Conservation (phyloP, 495 filamentous ascomycete species). For the Penicillium paradoxum region DNA sequence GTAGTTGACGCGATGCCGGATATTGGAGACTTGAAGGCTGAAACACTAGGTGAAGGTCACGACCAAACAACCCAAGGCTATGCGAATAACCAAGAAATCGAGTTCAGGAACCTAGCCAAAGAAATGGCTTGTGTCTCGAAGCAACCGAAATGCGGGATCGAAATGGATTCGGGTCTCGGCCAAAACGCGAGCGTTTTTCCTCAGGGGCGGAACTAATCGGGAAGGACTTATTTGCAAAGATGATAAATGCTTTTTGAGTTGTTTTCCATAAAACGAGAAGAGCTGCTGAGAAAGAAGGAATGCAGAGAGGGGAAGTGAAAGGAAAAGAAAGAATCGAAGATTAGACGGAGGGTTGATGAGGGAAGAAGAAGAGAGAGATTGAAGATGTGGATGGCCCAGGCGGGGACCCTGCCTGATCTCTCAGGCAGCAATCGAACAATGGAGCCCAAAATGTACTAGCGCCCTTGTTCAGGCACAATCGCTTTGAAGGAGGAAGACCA, state of each 20-base stretch:
- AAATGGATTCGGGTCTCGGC: conserved; percentile 17
- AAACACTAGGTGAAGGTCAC: conserved; percentile 17
- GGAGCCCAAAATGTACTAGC: conserved; percentile 10
- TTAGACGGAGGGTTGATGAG: conserved; percentile 14
- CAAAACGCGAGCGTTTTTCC: conserved; percentile 20
- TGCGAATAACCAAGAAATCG: conserved; percentile 5
- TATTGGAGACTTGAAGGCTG: conserved; percentile 7
- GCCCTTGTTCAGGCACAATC: not conserved
- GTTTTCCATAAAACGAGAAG: conserved; percentile 17
- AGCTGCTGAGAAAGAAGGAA: conserved; percentile 35
- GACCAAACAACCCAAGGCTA: conserved; percentile 5
- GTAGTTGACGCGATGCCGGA: conserved; percentile 20
- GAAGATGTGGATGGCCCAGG: conserved; percentile 14
- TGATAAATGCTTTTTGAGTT: conserved; percentile 17
- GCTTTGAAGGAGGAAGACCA: not conserved
- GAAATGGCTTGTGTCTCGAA: conserved; percentile 1
- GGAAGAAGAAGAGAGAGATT: conserved; percentile 21
- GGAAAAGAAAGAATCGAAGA: conserved; percentile 32
- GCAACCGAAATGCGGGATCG: conserved; percentile 8
- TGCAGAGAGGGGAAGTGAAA: conserved; percentile 25
- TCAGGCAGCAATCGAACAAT: conserved; percentile 6
- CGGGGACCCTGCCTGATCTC: conserved; percentile 18
- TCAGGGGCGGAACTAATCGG: conserved; percentile 30
- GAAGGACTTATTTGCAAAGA: conserved; percentile 23
- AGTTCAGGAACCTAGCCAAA: not conserved